These are phyloP conservation scores for Catharanthus roseus DNA, from an alignment of 257 asterid genomes.

Conservation along the genomic window DNA sequence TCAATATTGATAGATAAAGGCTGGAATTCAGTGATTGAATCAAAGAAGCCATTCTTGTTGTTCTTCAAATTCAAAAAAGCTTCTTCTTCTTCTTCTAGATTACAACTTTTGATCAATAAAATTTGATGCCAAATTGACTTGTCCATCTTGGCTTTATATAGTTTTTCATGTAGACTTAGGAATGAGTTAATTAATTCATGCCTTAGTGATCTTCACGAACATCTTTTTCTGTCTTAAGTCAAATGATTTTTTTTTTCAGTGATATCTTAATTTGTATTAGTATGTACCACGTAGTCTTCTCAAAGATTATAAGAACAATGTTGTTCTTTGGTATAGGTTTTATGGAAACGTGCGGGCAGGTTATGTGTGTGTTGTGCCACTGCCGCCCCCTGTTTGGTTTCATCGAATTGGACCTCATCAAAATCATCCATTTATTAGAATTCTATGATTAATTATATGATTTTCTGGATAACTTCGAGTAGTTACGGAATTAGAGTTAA, in stretches of 20 bases:
- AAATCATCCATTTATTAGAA: not conserved
- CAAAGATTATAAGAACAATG: slow-evolving; percentile 1
- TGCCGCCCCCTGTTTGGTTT: not conserved
- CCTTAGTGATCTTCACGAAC: slow-evolving; percentile 38
- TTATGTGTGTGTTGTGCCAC: not conserved
- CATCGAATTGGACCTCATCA: not conserved
- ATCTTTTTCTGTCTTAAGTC: slow-evolving; percentile 16
- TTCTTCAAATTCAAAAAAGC: not conserved
- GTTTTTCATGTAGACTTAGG: slow-evolving; percentile 9
- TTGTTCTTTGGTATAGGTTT: not conserved
- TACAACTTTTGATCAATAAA: not conserved
- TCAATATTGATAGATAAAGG: slow-evolving; percentile 24
- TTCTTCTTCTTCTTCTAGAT: not conserved
- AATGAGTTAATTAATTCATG: too few relatives aligned
- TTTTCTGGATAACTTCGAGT: too few relatives aligned
- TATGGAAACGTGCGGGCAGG: slow-evolving; percentile 18
- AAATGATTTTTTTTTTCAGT: slow-evolving; percentile 2
- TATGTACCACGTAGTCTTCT: not conserved
- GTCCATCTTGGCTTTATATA: slow-evolving; percentile 28
- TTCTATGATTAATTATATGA: not conserved
- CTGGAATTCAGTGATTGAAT: slow-evolving; percentile 24
- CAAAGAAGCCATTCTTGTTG: slow-evolving; percentile 45
- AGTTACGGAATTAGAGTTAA: too few relatives aligned
- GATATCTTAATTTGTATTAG: too few relatives aligned
- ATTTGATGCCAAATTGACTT: slow-evolving; percentile 24